Percentiles rank a stretch among this genome's conserved stretches.
Conservation (phyloP, 2,329 filamentous ascomycete genomes). For the Alternaria sp. region DNA sequence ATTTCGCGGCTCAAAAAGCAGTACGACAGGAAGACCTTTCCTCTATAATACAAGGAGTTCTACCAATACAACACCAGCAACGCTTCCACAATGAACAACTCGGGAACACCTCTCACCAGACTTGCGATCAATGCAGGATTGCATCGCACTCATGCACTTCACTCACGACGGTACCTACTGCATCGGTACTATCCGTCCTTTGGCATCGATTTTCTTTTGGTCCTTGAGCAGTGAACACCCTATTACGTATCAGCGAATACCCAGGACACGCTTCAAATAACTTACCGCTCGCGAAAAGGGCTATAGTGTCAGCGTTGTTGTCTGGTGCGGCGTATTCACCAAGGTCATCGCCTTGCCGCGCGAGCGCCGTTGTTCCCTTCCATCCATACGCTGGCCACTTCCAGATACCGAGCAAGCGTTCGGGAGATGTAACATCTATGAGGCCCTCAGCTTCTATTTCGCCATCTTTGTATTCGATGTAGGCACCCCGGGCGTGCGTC, state of each 20-base stretch:
- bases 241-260: neutral
- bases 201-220: conserved; percentile 1
- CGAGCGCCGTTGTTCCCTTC: neutral
- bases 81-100: too few species aligned
- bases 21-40: neutral
- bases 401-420: neutral
- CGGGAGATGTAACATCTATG: neutral
- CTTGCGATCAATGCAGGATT: too few species aligned
- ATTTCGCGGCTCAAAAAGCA: conserved; percentile 2
- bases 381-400: conserved; percentile 11
- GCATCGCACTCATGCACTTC: too few species aligned
- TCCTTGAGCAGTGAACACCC: conserved; percentile 6
- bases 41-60: neutral
- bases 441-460: neutral
- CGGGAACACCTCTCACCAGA: too few species aligned
- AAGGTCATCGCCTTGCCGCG: neutral
- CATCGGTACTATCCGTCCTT: conserved; percentile 1
- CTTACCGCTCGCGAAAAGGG: conserved; percentile 15
- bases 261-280: neutral
- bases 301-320: conserved; percentile 16
- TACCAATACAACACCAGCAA: too few species aligned
- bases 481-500: conserved; percentile 13
- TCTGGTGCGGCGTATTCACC: conserved; percentile 5
- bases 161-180: too few species aligned
- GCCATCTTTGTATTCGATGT: neutral